phyloP scores from a whole-genome alignment of 371 early-diverging fungal genomes.

The Rhizopus sp. region DNA sequence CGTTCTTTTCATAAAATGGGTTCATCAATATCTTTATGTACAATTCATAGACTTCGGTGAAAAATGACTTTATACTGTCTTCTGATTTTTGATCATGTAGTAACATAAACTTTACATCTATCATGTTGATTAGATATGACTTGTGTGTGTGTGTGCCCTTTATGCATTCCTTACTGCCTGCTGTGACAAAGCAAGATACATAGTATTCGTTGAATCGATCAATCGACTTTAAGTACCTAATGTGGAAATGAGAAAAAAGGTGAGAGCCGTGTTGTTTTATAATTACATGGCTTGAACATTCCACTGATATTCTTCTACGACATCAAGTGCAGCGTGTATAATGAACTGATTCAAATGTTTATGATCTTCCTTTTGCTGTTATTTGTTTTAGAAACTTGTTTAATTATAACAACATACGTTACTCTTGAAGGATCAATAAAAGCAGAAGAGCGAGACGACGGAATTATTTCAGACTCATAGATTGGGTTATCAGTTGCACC shows the following conservation, averaged over 20 bases:
- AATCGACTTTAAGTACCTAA: constrained; percentile 90
- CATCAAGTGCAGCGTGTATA: constrained; percentile 92
- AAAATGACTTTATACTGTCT: constrained; percentile 89
- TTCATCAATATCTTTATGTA: constrained; percentile 91
- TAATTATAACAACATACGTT: constrained; percentile 5
- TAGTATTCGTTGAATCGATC: constrained; percentile 94
- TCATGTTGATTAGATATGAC: background rate
- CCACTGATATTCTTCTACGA: constrained; percentile 94
- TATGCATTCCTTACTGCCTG: constrained; percentile 65
- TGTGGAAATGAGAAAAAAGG: constrained; percentile 4
- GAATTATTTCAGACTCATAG: constrained; percentile 88
- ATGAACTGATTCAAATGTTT: constrained; percentile 95
- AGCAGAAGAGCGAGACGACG: constrained; percentile 47
- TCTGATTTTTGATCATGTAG: constrained; percentile 87
- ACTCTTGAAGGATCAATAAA: constrained; percentile 40
- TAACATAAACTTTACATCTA: constrained; percentile 87
- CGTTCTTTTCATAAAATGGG: constrained; percentile 87
- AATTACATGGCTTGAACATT: constrained; percentile 76
- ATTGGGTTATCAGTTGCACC: constrained; percentile 92
- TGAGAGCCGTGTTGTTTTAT: background rate
- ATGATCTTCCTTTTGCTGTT: constrained; percentile 73
- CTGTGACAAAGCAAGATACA: constrained; percentile 90
- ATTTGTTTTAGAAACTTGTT: background rate
- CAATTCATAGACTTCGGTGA: constrained; percentile 88
- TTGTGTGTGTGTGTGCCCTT: background rate